Evolutionary conservation across 345 rosid genomes (phyloP), one percentile per base, ranked within the genome.

Genomic region (Syzygium aqueum): DNA sequence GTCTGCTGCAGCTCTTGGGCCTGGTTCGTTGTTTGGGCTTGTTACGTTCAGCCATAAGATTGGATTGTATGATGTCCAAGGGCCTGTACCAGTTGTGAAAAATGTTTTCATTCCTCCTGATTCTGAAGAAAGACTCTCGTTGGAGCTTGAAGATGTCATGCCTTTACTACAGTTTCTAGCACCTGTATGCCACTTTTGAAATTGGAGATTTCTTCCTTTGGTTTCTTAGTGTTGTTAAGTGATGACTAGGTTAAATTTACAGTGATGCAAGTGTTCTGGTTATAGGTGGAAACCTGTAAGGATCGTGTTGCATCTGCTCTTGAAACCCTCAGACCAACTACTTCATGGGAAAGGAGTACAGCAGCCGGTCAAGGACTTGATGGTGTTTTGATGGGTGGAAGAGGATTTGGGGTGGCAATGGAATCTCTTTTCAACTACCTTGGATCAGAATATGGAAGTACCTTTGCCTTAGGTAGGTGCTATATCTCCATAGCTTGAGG

Each of bases 351-450:
- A 90, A 96, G 99, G 92, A 92, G 94, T 67, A 84, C 98, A 23
- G 97, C 94, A 87, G 94, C 94, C 77, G 94, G 94, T 86, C 98
- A 95, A 90, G 95, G 94, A 77, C 53, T 95, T 50, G 99, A 95
- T 88, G 95, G 98, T 77, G 96, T 98, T 86, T 89, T 95, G 91
- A 94, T 97, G 96, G 98, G 99, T 50, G 99, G 98, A 73, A 93
- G 99, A 88, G 99, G 99, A 80, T 96, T 97, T 92, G 99, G 99
- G 86, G 93, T 91, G 83, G 99, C 99, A 88, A 95, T 97, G 99
- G 99, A 97, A 91, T 93, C 96, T 86, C 95, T 96, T 37, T 93
- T 96, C 88, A 97, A 93, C 91, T 97, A 95, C 92, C 94, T 98
- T 85, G 99, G 99, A 85, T 96, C 99, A 86, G 99, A 96, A 91